Evolutionary conservation across 1,139 yeast species (phyloP).

Genomic region (Saccharomycopsis phalli): DNA sequence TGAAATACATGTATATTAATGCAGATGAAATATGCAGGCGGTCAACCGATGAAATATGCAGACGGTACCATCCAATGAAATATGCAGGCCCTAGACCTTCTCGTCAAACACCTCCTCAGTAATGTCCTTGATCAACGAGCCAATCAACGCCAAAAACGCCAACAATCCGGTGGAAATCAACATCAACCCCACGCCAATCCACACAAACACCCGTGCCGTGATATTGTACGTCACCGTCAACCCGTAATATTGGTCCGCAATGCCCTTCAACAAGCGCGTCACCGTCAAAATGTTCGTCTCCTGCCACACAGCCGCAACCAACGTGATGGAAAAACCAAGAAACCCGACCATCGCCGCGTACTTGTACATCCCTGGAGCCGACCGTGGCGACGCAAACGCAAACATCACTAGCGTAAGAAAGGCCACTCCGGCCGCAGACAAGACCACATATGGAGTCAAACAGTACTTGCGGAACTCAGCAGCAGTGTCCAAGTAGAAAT

Average conservation of each 20-base stretch:
- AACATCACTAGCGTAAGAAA: slow-evolving; percentile 19
- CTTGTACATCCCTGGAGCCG: slow-evolving; percentile 17
- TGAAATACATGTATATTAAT: no score
- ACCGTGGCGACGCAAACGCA: slow-evolving; percentile 18
- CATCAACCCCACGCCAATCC: slow-evolving; percentile 20
- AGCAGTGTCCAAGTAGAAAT: slow-evolving; percentile 16
- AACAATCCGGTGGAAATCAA: slow-evolving; percentile 17
- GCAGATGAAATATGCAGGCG: no score
- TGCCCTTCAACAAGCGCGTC: slow-evolving; percentile 12
- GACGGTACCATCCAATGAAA: no score
- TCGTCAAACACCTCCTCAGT: slow-evolving; percentile 19
- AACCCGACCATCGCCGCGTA: slow-evolving; percentile 19
- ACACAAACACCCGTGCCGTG: slow-evolving; percentile 18
- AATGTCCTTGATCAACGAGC: slow-evolving; percentile 13
- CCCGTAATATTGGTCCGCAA: slow-evolving; percentile 19
- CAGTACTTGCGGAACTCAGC: slow-evolving; percentile 18
- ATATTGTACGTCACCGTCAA: slow-evolving; percentile 14
- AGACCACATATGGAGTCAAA: slow-evolving; percentile 19
- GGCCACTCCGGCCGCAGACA: slow-evolving; percentile 17
- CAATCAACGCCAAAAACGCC: slow-evolving; percentile 17
- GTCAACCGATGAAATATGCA: no score
- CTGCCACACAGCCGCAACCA: slow-evolving; percentile 21
- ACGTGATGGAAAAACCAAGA: slow-evolving; percentile 19
- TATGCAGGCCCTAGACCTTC: no score
- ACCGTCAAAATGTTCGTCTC: slow-evolving; percentile 20